Percentiles rank a stretch among this genome's conserved stretches.
Conservation (phyloP, 2,329 filamentous ascomycete genomes). For the Nemania sp. region DNA sequence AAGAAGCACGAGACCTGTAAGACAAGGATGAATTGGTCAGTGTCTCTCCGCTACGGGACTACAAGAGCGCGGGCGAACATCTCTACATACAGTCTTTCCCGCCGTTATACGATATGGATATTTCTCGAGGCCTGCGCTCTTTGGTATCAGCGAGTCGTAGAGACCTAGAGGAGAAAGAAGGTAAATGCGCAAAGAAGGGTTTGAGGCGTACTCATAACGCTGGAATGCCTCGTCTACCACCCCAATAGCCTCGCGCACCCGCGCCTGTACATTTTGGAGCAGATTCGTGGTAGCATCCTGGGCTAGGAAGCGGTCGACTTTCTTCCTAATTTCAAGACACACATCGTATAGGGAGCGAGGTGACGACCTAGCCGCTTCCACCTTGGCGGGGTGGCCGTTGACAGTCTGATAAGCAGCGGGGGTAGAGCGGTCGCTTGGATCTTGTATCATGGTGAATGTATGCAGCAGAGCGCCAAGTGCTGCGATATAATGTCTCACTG, state of each 20-base stretch:
- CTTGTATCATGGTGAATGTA: constrained; percentile 38
- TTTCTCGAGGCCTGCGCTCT: constrained; percentile 72
- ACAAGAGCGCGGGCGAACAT: background rate
- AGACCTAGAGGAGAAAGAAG: constrained; percentile 4
- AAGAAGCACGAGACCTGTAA: constrained; percentile 78
- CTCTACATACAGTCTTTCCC: constrained; percentile 82
- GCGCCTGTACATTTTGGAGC: constrained; percentile 75
- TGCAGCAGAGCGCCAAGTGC: constrained; percentile 5
- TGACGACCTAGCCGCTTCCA: constrained; percentile 20
- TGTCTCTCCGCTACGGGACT: background rate
- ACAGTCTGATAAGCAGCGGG: constrained; percentile 18
- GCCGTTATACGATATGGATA: constrained; percentile 95
- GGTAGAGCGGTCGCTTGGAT: constrained; percentile 26
- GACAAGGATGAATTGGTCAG: constrained; percentile 15
- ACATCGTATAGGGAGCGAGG: constrained; percentile 38
- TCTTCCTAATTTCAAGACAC: constrained; percentile 61
- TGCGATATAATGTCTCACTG: constrained; percentile 11
- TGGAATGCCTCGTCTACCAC: constrained; percentile 81
- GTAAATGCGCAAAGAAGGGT: constrained; percentile 8
- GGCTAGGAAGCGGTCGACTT: constrained; percentile 73
- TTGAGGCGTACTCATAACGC: constrained; percentile 74
- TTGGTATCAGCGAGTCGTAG: constrained; percentile 14
- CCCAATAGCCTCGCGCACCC: constrained; percentile 77
- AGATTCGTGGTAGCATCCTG: constrained; percentile 62
- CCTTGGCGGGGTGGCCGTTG: constrained; percentile 35